Percentiles rank a stretch among this genome's conserved stretches.
Evolutionary conservation across 148 eudicot genomes (phyloP).

Genomic region (Drosera capensis): DNA sequence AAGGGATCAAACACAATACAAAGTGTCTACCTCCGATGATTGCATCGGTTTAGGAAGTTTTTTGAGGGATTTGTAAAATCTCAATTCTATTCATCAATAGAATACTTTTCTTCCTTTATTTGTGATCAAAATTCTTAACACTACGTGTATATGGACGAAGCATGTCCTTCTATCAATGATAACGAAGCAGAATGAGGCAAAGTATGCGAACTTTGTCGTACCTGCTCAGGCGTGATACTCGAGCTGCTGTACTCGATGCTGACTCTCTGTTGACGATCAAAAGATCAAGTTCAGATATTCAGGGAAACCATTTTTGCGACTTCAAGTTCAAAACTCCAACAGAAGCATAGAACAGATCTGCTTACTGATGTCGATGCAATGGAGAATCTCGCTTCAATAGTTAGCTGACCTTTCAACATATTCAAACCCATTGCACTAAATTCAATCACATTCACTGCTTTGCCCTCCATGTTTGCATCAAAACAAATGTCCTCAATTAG

Average conservation of each 20-base stretch:
- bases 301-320: not conserved
- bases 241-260: conserved; percentile 39
- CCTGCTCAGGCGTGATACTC: conserved; percentile 51
- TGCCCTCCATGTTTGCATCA: conserved; percentile 64
- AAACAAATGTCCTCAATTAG: conserved; percentile 6
- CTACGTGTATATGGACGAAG: no score
- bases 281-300: conserved; percentile 1
- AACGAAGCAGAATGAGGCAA: no score
- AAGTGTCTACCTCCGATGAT: no score
- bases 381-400: conserved; percentile 54
- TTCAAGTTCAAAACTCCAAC: not conserved
- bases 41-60: no score
- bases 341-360: not conserved
- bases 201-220: conserved; percentile 5
- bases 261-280: conserved; percentile 34
- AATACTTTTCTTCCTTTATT: no score
- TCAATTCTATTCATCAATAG: no score
- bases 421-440: conserved; percentile 73
- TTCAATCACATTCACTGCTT: conserved; percentile 77
- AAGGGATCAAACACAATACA: no score
- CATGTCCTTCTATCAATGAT: no score
- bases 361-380: conserved; percentile 57
- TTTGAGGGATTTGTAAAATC: no score
- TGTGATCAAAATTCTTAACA: no score
- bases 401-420: conserved; percentile 63